Conservation (phyloP, 2,329 filamentous ascomycete genomes). For the Didymella keratinophila region DNA sequence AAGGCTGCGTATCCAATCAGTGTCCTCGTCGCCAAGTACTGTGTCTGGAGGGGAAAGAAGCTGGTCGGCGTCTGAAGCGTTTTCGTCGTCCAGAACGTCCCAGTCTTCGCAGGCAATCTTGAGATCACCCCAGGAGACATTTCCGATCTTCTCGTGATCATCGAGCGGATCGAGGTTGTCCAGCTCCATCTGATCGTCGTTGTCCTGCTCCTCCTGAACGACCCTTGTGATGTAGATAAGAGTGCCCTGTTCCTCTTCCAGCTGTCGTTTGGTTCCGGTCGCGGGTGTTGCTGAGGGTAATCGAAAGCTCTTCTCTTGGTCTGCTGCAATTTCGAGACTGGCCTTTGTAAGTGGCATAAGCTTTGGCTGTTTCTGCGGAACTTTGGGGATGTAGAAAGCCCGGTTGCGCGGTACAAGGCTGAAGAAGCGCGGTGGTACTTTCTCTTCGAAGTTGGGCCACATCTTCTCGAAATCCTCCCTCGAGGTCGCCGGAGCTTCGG, state of each 20-base stretch:
- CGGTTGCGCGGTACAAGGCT: slow-evolving; percentile 83
- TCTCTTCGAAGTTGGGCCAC: slow-evolving; percentile 81
- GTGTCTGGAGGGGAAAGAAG: slow-evolving; percentile 39
- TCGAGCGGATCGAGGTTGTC: slow-evolving; percentile 60
- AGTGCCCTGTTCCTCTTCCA: slow-evolving; percentile 63
- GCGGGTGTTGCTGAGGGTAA: slow-evolving; percentile 65
- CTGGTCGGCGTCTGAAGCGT: slow-evolving; percentile 41
- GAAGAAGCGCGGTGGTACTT: slow-evolving; percentile 79
- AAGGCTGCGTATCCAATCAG: slow-evolving; percentile 42
- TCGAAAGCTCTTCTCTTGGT: slow-evolving; percentile 86
- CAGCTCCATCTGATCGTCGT: slow-evolving; percentile 55
- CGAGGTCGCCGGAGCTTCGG: slow-evolving; percentile 71
- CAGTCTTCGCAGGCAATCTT: slow-evolving; percentile 88
- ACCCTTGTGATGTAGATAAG: slow-evolving; percentile 57
- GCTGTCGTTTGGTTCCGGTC: slow-evolving; percentile 57
- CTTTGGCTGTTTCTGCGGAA: slow-evolving; percentile 80
- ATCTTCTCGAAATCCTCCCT: slow-evolving; percentile 79
- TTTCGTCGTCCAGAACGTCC: slow-evolving; percentile 63
- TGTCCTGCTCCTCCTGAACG: slow-evolving; percentile 56
- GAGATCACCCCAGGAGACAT: slow-evolving; percentile 80
- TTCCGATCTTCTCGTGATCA: slow-evolving; percentile 73
- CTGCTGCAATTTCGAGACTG: slow-evolving; percentile 82
- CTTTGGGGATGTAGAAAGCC: slow-evolving; percentile 79
- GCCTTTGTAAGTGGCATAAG: slow-evolving; percentile 86
- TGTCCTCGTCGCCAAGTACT: slow-evolving; percentile 36